Percentiles rank a stretch among this genome's conserved stretches.
Evolutionary conservation across 345 rosid genomes (phyloP).

Genomic region (Capsella bursapastoris): DNA sequence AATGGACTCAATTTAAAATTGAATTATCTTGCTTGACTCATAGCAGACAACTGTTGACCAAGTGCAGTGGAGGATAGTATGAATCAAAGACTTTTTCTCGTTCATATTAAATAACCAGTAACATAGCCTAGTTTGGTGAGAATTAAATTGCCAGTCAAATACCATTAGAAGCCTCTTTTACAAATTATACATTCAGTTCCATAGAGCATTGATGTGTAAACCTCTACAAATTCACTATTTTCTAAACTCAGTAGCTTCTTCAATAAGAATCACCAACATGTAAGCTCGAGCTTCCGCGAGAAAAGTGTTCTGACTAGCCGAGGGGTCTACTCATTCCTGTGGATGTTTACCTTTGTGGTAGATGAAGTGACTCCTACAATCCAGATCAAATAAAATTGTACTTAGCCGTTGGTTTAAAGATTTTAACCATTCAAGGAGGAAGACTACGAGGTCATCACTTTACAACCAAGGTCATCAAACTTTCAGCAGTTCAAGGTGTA

Average conservation of each 20-base stretch:
- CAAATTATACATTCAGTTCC: not conserved
- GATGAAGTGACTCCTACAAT: not conserved
- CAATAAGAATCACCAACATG: not conserved
- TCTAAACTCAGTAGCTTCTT: not conserved
- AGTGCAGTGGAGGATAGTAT: not conserved
- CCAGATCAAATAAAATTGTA: not conserved
- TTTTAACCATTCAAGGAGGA: not conserved
- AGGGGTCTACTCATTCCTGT: not conserved
- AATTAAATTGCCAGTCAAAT: not conserved
- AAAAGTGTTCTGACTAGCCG: not conserved
- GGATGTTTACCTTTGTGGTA: not conserved
- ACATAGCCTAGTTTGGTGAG: not conserved
- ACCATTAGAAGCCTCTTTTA: slow-evolving; percentile 4
- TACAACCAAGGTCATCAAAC: not conserved
- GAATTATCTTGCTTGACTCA: too few relatives aligned
- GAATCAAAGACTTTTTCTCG: not conserved
- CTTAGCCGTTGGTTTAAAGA: not conserved
- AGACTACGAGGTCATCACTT: not conserved
- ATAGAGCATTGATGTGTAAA: not conserved
- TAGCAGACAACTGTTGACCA: too few relatives aligned
- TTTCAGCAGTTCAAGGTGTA: not conserved
- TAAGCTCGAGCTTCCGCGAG: not conserved
- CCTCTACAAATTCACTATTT: not conserved
- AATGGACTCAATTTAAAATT: too few relatives aligned
- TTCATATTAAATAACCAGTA: not conserved